A percentile compares a stretch with the other conserved stretches of the same genome.
These are phyloP conservation scores for Cicer arietinum DNA, from an alignment of 306 rosid genomes.

Conservation along the genomic window DNA sequence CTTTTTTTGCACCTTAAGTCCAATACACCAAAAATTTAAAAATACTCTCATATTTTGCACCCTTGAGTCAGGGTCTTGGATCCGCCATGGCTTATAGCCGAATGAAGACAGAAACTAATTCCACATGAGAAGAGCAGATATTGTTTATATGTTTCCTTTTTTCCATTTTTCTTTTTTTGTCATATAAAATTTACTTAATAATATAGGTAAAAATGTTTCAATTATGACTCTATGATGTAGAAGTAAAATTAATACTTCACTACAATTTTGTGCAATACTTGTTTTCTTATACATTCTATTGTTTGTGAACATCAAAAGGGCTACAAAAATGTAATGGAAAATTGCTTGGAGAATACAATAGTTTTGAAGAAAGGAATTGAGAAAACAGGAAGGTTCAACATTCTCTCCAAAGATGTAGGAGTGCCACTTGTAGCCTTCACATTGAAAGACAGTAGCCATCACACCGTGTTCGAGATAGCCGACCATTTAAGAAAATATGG, in stretches of 20 bases:
- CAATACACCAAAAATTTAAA: too few relatives aligned
- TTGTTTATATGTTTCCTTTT: too few relatives aligned
- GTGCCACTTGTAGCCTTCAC: conserved; percentile 84
- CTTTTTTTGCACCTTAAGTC: too few relatives aligned
- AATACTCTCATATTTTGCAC: too few relatives aligned
- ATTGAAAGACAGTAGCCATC: conserved; percentile 74
- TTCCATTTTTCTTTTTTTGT: neutral
- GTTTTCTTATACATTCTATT: conserved; percentile 17
- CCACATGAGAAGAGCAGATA: too few relatives aligned
- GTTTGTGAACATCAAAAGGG: conserved; percentile 55
- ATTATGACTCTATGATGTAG: too few relatives aligned
- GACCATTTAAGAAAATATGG: conserved; percentile 69
- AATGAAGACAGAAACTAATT: too few relatives aligned
- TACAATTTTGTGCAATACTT: neutral
- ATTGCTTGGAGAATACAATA: conserved; percentile 70
- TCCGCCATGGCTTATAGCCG: too few relatives aligned
- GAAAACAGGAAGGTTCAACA: conserved; percentile 65
- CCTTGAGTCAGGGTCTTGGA: too few relatives aligned
- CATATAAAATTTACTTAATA: neutral
- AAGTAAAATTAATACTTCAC: neutral
- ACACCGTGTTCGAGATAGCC: conserved; percentile 79
- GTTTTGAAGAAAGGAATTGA: conserved; percentile 63
- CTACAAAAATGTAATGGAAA: conserved; percentile 74
- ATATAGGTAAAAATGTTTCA: neutral
- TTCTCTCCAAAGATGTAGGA: conserved; percentile 78